A percentile compares a stretch with the other conserved stretches of the same genome.
These are phyloP conservation scores for Eimeria zaria DNA, from an alignment of 169 alveolate species.

Conservation along the genomic window DNA sequence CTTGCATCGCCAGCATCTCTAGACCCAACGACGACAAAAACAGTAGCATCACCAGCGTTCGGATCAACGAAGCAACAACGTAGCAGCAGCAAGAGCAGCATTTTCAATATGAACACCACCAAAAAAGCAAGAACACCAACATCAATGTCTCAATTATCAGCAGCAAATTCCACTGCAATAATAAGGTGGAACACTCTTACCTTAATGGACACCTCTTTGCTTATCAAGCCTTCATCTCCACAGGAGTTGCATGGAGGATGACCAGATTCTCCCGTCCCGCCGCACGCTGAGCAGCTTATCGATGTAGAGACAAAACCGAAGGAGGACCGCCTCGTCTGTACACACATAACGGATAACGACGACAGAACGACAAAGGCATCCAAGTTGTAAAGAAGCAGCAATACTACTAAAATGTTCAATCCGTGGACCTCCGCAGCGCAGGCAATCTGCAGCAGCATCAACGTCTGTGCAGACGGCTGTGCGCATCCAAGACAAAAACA, in stretches of 20 bases:
- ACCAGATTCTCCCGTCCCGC: slow-evolving; percentile 8
- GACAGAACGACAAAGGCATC: neutral
- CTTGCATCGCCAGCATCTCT: neutral
- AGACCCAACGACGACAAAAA: neutral
- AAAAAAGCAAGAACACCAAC: neutral
- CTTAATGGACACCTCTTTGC: slow-evolving; percentile 9
- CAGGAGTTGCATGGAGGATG: slow-evolving; percentile 27
- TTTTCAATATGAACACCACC: neutral
- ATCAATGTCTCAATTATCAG: neutral
- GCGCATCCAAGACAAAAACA: neutral
- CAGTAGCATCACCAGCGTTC: neutral
- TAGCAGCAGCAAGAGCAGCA: slow-evolving; percentile 24
- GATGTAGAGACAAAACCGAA: slow-evolving; percentile 54
- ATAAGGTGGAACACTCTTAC: neutral
- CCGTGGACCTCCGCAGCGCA: neutral
- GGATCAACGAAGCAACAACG: neutral
- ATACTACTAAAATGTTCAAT: neutral
- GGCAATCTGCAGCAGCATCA: neutral
- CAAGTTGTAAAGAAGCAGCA: neutral
- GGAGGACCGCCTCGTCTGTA: slow-evolving; percentile 57
- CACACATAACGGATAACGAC: neutral
- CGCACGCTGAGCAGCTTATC: slow-evolving; percentile 61
- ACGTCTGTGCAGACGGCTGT: neutral
- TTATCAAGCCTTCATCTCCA: slow-evolving; percentile 23
- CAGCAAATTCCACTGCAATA: neutral